Evolutionary conservation across 768 basidiomycete genomes (phyloP), one percentile per base, ranked within the genome.

Genomic region (Amanita subjunquillea): DNA sequence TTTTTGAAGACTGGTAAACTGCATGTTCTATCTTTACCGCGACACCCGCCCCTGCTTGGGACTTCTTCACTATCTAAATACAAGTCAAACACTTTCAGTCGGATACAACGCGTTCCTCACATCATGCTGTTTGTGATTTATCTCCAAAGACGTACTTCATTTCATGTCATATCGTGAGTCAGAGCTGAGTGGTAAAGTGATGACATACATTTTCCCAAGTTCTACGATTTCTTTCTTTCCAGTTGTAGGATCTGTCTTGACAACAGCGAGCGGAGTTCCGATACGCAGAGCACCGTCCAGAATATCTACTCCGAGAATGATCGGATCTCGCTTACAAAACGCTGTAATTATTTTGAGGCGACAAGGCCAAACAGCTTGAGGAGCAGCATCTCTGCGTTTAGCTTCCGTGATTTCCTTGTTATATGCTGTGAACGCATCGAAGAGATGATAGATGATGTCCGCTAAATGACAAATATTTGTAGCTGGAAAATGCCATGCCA

Each of bases 21-120:
- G 93, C 94, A 65, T 95, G 89, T 67, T 98, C 96, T 55, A 98
- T 97, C 77, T 98, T 99, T 59, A 98, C 89, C 0, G 96, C 95
- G 12, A 97, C 94, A 62, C 96, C 95, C 45, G 79, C 94, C 60
- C 92, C 95, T n/a, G 90, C 83, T 66, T 97, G 92, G 2, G 83
- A 75, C 69, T 91, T 94, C 73, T 96, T 98, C 59, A 98, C 79
- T 25, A 91, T 74, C 89, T 91, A 60, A 17, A 46, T 51, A 49
- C 32, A 48, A n/a, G 32, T 27, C 37, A 20, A 47, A 47, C 34
- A 45, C 52, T 37, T 27, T 45, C 29, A 51, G 43, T 37, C 8
- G 30, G 13, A 38, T 50, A 36, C 48, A 22, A 27, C 9, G 20
- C 32, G 50, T 27, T 44, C 59, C 80, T 61, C 59, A 91, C 85